Evolutionary conservation across 1,139 yeast genomes (phyloP).

Genomic region (Protomyces pachydermus): DNA sequence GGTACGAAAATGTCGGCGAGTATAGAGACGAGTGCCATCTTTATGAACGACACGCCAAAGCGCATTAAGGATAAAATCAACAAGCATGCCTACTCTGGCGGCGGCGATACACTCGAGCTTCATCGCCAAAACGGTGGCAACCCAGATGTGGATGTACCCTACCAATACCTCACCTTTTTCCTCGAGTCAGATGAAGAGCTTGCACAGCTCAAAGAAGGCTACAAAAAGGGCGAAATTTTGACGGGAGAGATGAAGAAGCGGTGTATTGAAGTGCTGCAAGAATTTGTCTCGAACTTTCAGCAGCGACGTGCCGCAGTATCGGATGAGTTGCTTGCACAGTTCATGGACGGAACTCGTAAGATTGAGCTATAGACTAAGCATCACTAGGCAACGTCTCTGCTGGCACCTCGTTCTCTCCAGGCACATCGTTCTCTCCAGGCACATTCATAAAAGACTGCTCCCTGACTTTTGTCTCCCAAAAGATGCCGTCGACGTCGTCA

Average conservation of each 20-base stretch:
- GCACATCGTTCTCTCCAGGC: constrained; percentile 51
- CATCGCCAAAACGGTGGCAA: constrained; percentile 88
- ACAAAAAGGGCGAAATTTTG: constrained; percentile 73
- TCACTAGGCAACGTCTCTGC: not conserved
- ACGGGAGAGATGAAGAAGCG: constrained; percentile 92
- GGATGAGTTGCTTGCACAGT: constrained; percentile 60
- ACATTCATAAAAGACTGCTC: constrained; percentile 92
- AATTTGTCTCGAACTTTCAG: constrained; percentile 76
- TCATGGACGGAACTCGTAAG: constrained; percentile 75
- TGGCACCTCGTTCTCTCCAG: constrained; percentile 34
- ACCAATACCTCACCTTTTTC: constrained; percentile 85
- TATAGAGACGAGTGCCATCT: constrained; percentile 75
- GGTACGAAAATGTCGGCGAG: constrained; percentile 97
- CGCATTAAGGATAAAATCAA: constrained; percentile 91
- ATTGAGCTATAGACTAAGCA: constrained; percentile 42
- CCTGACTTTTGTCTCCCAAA: constrained; percentile 84
- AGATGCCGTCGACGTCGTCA: constrained; percentile 81
- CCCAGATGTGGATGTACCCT: constrained; percentile 94
- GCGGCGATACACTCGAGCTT: constrained; percentile 78
- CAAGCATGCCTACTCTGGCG: constrained; percentile 96
- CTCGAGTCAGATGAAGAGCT: constrained; percentile 80
- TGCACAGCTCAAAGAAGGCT: constrained; percentile 56
- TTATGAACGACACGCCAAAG: constrained; percentile 90
- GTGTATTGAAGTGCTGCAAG: constrained; percentile 74
- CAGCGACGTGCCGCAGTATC: constrained; percentile 64